Base-by-base conservation (phyloP, 176 grass and related monocot species). In the Raddia distichophylla region DNA sequence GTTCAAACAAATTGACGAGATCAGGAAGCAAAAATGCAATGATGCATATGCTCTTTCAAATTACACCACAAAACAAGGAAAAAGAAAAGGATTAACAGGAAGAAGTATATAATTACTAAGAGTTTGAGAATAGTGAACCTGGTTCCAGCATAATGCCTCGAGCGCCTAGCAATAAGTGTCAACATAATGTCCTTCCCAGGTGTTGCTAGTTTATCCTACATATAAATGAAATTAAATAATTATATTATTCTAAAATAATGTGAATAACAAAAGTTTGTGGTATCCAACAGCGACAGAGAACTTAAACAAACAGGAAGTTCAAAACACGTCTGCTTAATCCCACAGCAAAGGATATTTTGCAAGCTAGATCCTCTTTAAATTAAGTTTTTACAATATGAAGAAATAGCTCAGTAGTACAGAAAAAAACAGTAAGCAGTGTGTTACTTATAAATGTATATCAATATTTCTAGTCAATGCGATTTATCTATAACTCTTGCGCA, bases 81-180 rank as follows among this genome's bases (percentile, higher is more conserved):
- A 35, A 71, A 35, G 33, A 35, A 71, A 35, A 48, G 67, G 45
- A 76, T 13, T 65, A 58, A 50, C 37, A 75, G 17, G 69, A 40
- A 61, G 13, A 47, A 73, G 2, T 67, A 66, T 75, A 85, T 7
- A 52, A 35, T 53, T 34, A 37, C 19, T 63, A 63, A 69, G 6
- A n/a, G 66, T 61, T 80, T 80, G 33, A 34, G 20, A 89, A 44
- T 69, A 76, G 20, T 50, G 10, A 76, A 89, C 96, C 96, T 90
- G 74, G 93, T 99, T 74, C 96, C 96, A 81, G 96, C 96, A 86
- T 90, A 99, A 87, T 99, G 85, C 58, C 93, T 84, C 2, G 96
- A 99, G 44, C 96, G 96, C 54, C 96, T 95, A 81, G 90, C 96
- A 69, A 99, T 90, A 33, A 99, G 96, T 2, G 96, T 95, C 76